Evolutionary conservation across 768 basidiomycete genomes (phyloP), one percentile per base, ranked within the genome.

Genomic region (Trametes gibbosa): DNA sequence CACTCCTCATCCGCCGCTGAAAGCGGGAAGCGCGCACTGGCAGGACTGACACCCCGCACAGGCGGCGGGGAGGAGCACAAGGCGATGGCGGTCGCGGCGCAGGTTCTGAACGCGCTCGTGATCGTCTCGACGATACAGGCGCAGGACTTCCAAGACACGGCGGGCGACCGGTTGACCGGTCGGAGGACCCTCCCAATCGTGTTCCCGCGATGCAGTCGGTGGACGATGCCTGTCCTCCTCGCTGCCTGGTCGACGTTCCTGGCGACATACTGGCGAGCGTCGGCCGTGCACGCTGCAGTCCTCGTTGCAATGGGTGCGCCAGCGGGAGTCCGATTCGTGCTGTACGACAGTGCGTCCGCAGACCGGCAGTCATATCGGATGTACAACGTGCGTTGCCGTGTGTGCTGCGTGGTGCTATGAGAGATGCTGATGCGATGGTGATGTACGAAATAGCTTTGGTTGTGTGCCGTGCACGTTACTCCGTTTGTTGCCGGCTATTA

Each of bases 51-150:
- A 23, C 27, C 12, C 23, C 16, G 8, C 34, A 12, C 51, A 53
- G 52, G 21, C 21, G 21, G 51, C 39, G n/a, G 43, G 7, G 53
- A 51, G 27, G n/a, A 34, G 8, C 46, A 47, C 7, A 51, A 53
- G 21, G 23, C 46, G 21, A 29, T 24, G 29, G 29, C 51, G 19
- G 27, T 52, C 12, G 45, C 45, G 35, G 58, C 58, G 34, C 58
- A 53, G 23, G 45, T 54, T 3, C 25, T 57, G 23, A 56, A 57
- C 55, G 50, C 50, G 25, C 45, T 53, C 25, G 52, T 56, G 25
- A 49, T 61, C 16, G 45, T 61, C 27, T 56, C 60, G 6, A 61
- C 60, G 21, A 57, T 61, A 8, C 55, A 61, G 8, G 50, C 60
- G 21, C 60, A 56, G 39, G 60, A 61, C 46, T 56, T 56, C 29